A percentile compares a stretch with the other conserved stretches of the same genome.
These are phyloP conservation scores for Colletotrichum orbiculare DNA, from an alignment of 2,329 filamentous ascomycete genomes.

Conservation along the genomic window DNA sequence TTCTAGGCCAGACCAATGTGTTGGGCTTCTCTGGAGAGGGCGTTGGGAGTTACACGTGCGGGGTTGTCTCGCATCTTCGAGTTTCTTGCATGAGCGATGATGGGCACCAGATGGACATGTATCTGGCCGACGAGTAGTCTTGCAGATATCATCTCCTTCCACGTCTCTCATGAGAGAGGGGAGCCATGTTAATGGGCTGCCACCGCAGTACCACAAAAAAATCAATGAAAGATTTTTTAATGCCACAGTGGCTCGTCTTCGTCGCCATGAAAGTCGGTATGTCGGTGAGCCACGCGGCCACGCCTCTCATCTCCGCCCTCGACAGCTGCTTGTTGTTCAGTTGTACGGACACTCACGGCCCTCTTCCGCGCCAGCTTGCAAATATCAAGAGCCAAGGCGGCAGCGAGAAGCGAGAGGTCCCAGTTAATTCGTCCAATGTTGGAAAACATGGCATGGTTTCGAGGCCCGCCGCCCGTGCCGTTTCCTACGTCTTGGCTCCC, in stretches of 20 bases:
- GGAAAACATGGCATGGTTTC: not conserved
- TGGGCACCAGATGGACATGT: constrained; percentile 24
- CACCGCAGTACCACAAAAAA: not conserved
- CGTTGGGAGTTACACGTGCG: constrained; percentile 36
- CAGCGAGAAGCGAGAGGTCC: not conserved
- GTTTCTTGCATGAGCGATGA: constrained; percentile 39
- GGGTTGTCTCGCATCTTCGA: constrained; percentile 31
- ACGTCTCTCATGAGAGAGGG: not conserved
- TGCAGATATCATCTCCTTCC: not conserved
- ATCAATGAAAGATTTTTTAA: constrained; percentile 17
- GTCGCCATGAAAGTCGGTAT: not conserved
- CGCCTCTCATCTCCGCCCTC: too few species aligned
- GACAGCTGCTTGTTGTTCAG: too few species aligned
- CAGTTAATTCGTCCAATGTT: not conserved
- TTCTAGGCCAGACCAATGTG: constrained; percentile 8
- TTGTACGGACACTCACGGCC: too few species aligned
- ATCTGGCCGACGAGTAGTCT: constrained; percentile 31
- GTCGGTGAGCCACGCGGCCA: constrained; percentile 21
- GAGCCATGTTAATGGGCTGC: constrained; percentile 4
- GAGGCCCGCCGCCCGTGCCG: not conserved
- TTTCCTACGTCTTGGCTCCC: not conserved
- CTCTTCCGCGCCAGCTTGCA: too few species aligned
- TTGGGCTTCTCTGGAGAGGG: constrained; percentile 25
- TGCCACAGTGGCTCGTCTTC: not conserved
- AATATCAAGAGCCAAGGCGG: too few species aligned